These are phyloP conservation scores for Phytophthora quininea DNA, from an alignment of 352 stramenopile species.

Conservation along the genomic window DNA sequence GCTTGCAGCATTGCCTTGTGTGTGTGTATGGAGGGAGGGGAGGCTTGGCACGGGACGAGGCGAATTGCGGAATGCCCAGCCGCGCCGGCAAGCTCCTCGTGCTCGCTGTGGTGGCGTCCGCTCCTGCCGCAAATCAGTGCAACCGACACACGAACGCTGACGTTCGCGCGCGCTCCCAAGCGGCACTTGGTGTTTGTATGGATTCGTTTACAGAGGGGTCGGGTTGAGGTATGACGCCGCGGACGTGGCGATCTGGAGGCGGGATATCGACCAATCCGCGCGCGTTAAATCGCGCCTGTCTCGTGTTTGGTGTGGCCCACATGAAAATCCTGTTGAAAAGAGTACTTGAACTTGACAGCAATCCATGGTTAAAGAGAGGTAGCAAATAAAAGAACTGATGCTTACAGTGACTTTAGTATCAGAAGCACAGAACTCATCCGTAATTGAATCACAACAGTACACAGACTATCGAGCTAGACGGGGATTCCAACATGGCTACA, in stretches of 20 bases:
- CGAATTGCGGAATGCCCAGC: conserved; percentile 16
- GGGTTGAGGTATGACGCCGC: not conserved
- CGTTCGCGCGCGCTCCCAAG: not conserved
- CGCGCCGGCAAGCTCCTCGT: not conserved
- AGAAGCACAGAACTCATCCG: too few relatives aligned
- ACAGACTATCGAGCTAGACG: not conserved
- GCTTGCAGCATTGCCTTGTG: conserved; percentile 23
- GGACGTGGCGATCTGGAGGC: too few relatives aligned
- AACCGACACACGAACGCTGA: not conserved
- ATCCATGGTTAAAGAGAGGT: not conserved
- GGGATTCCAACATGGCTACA: not conserved
- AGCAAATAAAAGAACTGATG: too few relatives aligned
- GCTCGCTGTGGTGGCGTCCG: not conserved
- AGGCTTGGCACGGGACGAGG: conserved; percentile 13
- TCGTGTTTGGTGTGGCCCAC: not conserved
- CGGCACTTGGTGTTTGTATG: not conserved
- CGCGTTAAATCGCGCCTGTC: not conserved
- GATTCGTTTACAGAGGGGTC: not conserved
- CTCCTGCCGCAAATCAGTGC: not conserved
- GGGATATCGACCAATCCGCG: not conserved
- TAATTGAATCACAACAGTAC: not conserved
- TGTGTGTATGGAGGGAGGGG: not conserved
- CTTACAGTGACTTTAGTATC: too few relatives aligned
- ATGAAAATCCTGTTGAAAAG: not conserved
- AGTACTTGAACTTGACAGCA: not conserved